Evolutionary conservation across 2,329 filamentous ascomycete genomes (phyloP).

Genomic region (Exophiala calicioides): DNA sequence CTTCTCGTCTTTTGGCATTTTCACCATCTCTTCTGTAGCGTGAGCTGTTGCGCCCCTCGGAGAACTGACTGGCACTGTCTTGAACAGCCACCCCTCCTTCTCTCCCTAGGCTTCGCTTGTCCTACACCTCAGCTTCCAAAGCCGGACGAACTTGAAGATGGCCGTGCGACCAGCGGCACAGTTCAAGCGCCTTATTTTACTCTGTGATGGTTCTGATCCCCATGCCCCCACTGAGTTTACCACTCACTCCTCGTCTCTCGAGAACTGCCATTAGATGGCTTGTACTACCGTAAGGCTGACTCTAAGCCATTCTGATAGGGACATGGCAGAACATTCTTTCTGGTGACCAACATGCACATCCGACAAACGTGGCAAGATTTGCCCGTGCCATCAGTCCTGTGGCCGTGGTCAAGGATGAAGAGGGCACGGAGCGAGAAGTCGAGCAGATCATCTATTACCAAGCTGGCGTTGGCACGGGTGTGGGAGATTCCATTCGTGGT

Average conservation of each 20-base stretch:
- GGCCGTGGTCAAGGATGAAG: conserved; percentile 29
- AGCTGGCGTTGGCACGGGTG: conserved; percentile 39
- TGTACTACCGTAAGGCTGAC: conserved; percentile 3
- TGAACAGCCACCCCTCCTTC: too few species aligned
- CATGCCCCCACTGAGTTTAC: not conserved
- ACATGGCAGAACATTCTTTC: conserved; percentile 35
- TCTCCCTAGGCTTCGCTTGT: too few species aligned
- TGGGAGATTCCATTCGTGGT: conserved; percentile 26
- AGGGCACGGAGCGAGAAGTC: conserved; percentile 28
- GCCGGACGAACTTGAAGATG: too few species aligned
- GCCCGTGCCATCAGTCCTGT: conserved; percentile 32
- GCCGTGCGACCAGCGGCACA: conserved; percentile 8
- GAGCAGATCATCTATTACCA: conserved; percentile 44
- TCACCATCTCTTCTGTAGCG: too few species aligned
- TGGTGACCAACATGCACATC: conserved; percentile 31
- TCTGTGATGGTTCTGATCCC: conserved; percentile 34
- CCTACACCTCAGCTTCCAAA: too few species aligned
- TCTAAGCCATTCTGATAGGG: conserved; percentile 19
- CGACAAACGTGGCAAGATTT: conserved; percentile 36
- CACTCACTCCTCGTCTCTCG: not conserved
- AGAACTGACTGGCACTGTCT: too few species aligned
- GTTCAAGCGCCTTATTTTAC: conserved; percentile 37
- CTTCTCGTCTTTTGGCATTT: too few species aligned
- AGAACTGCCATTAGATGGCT: not conserved
- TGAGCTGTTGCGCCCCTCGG: too few species aligned